phyloP scores from a whole-genome alignment of 176 grass and related monocot species.

The Zea luxurians region DNA sequence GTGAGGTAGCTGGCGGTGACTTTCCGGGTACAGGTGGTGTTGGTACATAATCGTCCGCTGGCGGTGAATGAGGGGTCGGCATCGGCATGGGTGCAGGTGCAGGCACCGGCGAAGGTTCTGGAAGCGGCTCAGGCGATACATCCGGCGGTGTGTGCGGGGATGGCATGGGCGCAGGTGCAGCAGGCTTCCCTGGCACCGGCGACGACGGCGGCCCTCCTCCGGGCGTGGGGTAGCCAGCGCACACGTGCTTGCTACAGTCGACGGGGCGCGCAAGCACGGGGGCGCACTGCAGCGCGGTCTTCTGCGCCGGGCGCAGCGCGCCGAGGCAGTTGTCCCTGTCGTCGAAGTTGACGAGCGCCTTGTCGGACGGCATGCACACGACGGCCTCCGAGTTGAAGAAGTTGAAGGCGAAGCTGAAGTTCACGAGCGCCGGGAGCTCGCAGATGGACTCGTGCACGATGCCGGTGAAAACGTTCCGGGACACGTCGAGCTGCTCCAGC shows the following conservation, averaged over 20 bases:
- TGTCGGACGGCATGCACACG: constrained; percentile 38
- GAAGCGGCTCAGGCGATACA: background rate
- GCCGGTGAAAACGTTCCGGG: constrained; percentile 40
- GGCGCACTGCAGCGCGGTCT: constrained; percentile 50
- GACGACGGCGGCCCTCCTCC: background rate
- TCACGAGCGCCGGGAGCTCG: constrained; percentile 44
- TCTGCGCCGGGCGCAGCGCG: constrained; percentile 29
- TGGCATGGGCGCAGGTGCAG: background rate
- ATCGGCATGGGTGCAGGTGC: background rate
- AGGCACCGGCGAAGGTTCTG: background rate
- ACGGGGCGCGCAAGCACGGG: constrained; percentile 47
- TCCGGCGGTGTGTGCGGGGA: background rate
- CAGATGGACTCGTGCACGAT: constrained; percentile 50
- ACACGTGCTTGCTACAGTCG: constrained; percentile 47
- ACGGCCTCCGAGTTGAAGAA: constrained; percentile 56
- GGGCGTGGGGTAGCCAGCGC: background rate
- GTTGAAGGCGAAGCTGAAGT: constrained; percentile 69
- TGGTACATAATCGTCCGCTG: background rate
- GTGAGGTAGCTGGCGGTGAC: background rate
- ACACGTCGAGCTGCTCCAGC: constrained; percentile 45
- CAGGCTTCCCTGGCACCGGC: background rate
- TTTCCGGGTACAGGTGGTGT: background rate
- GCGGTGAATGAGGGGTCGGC: background rate
- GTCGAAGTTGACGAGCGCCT: constrained; percentile 15
- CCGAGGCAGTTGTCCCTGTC: constrained; percentile 52